phyloP scores from a whole-genome alignment of 2,329 filamentous ascomycete species.

The Ascochyta clinopodiicola region DNA sequence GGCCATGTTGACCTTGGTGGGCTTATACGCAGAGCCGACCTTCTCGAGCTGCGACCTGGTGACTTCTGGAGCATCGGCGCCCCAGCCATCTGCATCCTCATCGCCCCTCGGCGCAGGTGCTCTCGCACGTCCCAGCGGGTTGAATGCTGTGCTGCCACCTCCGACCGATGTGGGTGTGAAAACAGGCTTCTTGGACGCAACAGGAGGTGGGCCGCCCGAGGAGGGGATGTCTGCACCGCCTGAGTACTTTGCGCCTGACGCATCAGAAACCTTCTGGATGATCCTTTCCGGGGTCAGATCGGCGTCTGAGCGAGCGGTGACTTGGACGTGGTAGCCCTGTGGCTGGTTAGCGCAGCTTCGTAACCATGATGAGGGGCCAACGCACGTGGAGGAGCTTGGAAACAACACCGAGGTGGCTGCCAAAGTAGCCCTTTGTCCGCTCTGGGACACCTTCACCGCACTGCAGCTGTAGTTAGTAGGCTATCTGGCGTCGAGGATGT shows the following conservation, averaged over 20 bases:
- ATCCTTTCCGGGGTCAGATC: slow-evolving; percentile 89
- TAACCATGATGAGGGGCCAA: slow-evolving; percentile 13
- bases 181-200: slow-evolving; percentile 85
- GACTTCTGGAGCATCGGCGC: slow-evolving; percentile 88
- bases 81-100: slow-evolving; percentile 90
- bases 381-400: slow-evolving; percentile 85
- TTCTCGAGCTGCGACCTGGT: slow-evolving; percentile 88
- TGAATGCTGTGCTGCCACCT: slow-evolving; percentile 63
- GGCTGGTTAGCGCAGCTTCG: slow-evolving; percentile 26
- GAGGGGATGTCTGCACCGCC: slow-evolving; percentile 64
- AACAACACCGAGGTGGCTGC: slow-evolving; percentile 87
- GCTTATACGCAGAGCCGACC: slow-evolving; percentile 90
- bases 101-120: slow-evolving; percentile 60
- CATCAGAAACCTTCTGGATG: slow-evolving; percentile 90
- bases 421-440: slow-evolving; percentile 97
- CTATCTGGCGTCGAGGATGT: neutral
- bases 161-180: slow-evolving; percentile 79
- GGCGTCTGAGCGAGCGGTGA: slow-evolving; percentile 89
- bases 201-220: slow-evolving; percentile 67
- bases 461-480: slow-evolving; percentile 47
- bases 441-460: slow-evolving; percentile 98
- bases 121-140: slow-evolving; percentile 72
- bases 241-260: slow-evolving; percentile 94
- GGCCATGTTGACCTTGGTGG: slow-evolving; percentile 92
- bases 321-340: slow-evolving; percentile 92